Evolutionary conservation across 352 stramenopile species (phyloP).

Genomic region (Phytophthora boehmeriae): DNA sequence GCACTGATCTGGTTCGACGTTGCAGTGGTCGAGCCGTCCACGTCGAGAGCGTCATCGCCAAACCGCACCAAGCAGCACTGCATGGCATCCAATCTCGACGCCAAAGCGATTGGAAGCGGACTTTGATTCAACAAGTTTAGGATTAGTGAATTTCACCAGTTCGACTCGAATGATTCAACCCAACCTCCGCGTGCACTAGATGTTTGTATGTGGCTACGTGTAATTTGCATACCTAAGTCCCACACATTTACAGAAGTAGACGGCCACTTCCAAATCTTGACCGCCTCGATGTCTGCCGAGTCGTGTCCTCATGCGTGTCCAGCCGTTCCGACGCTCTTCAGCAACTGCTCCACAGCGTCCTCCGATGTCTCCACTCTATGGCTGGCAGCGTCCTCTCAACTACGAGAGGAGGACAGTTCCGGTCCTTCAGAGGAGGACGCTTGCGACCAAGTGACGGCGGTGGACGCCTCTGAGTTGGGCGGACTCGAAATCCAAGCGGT

Average conservation of each 20-base stretch:
- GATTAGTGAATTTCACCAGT: too few species aligned
- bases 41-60: conserved; percentile 20
- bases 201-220: too few species aligned
- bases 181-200: too few species aligned
- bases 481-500: conserved; percentile 18
- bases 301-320: conserved; percentile 22
- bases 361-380: neutral
- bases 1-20: conserved; percentile 7
- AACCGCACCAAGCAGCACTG: neutral
- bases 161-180: too few species aligned
- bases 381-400: conserved; percentile 8
- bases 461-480: conserved; percentile 19
- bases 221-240: too few species aligned
- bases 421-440: neutral
- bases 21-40: conserved; percentile 10
- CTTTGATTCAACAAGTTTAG: too few species aligned
- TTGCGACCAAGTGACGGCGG: conserved; percentile 7
- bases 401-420: neutral
- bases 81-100: conserved; percentile 4
- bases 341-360: conserved; percentile 8
- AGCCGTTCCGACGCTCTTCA: conserved; percentile 17
- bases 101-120: neutral
- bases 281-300: neutral
- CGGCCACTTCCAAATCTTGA: too few species aligned
- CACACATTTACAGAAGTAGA: too few species aligned